Base-by-base conservation (phyloP, 441 rosid genomes). In the Corymbia citriodora region DNA sequence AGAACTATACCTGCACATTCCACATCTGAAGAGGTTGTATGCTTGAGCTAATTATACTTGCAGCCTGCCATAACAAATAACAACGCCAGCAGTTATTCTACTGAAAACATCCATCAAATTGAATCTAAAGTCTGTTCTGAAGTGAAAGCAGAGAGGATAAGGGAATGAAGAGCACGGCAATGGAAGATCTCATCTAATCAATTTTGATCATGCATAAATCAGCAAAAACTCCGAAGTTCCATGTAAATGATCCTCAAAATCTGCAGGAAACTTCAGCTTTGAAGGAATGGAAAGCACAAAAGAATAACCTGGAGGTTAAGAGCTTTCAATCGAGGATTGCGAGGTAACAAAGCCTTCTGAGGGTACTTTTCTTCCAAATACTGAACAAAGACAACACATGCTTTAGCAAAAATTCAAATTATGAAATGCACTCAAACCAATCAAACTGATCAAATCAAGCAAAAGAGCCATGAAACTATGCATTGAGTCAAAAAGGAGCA, bases 351-450 rank as follows among this genome's bases (percentile, higher is more conserved):
- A 5, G 94, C 29, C 90, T 90, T 95, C 83, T 92, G 92, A 70
- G 96, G 96, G 92, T 94, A 95, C 89, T 90, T 95, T 89, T 94
- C 96, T 88, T 95, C 96, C 93, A 95, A 91, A 92, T 94, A 94
- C 97, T 95, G 87, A 87, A 10, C 89, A 89, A 90, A 63, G 88
- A 86, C 21, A 55, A 68, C 57, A 92, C 3, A 8, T 65, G 21
- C 40, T n/a, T 65, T 15, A 55, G 50, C 87, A 87, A 21, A 72
- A 74, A 14, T 45, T 81, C 19, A 65, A 65, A 65, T 7, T 65
- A 40, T 6, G 6, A n/a, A 16, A n/a, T n/a, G 15, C 45, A 36
- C 86, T 82, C 68, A 79, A 57, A 7, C 27, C 55, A 25, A 81
- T 59, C 57, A 25, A 7, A 54, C 27, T 23, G 55, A 18, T 40